Evolutionary conservation across 208 protist genomes (phyloP), one percentile per base, ranked within the genome.

Genomic region (Trypanosoma rangeli): DNA sequence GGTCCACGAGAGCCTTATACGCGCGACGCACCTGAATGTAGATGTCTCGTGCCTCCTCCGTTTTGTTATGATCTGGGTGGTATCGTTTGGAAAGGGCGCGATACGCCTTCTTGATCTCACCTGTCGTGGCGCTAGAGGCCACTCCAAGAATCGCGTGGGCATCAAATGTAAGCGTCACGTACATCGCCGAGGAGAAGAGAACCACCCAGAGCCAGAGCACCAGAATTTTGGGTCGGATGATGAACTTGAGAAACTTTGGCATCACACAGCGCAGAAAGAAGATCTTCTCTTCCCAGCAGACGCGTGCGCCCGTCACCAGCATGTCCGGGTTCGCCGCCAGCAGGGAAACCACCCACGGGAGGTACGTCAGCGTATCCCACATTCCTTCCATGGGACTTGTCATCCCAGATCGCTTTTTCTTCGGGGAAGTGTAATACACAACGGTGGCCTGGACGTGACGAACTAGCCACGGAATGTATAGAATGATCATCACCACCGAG

Each of bases 51-150:
- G 93, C 94, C 64, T 89, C 89, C 9, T 92, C 85, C 28, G 87
- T 95, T 39, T 84, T 89, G 76, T 96, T 97, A 77, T 89, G 87
- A 78, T 98, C 94, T n/a, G 93, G 89, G 78, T 97, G 90, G 74
- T 89, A 96, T 53, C 77, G 74, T 57, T 85, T 87, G 16, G 89
- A 90, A 26, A 97, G 79, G 5, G 80, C 61, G 57, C 90, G 88
- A 69, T 95, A 95, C 28, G 86, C 86, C 68, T 90, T 90, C 76
- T 94, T 95, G 62, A 97, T 93, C 9, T 97, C 90, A 7, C 73
- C 53, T 15, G 84, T 87, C n/a, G 85, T 80, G 37, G 93, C 87
- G 1, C 68, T 72, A 2, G 68, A 16, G 5, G 81, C 46, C 9
- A 97, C 26, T 3, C 86, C 89, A 28, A 97, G 82, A 58, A 97